Evolutionary conservation across 768 basidiomycete species (phyloP).

Genomic region (Kockovaella imperatae): DNA sequence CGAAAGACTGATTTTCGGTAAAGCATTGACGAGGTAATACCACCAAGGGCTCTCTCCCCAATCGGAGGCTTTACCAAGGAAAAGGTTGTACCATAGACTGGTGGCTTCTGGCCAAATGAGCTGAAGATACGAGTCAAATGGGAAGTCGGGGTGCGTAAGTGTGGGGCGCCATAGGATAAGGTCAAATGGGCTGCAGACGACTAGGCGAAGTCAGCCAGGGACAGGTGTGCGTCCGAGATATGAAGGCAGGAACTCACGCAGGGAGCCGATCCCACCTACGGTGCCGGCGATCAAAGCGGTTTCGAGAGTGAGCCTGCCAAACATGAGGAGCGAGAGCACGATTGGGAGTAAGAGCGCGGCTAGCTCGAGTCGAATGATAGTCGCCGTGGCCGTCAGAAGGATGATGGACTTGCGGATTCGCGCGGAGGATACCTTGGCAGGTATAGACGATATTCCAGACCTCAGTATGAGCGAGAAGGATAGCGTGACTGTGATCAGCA

Average conservation of each 20-base stretch:
- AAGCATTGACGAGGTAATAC: slow-evolving; percentile 23
- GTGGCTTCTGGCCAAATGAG: slow-evolving; percentile 81
- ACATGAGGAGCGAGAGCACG: slow-evolving; percentile 48
- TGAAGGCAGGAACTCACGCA: slow-evolving; percentile 17
- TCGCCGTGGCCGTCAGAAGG: slow-evolving; percentile 59
- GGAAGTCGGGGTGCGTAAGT: slow-evolving; percentile 23
- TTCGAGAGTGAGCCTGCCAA: slow-evolving; percentile 38
- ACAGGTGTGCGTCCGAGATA: background rate
- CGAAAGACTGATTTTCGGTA: slow-evolving; percentile 66
- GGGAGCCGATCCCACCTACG: slow-evolving; percentile 27
- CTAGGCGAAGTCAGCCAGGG: slow-evolving; percentile 45
- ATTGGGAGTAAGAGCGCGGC: slow-evolving; percentile 54
- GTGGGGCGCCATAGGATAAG: slow-evolving; percentile 67
- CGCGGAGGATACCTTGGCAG: slow-evolving; percentile 44
- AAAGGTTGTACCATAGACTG: slow-evolving; percentile 73
- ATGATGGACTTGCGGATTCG: slow-evolving; percentile 51
- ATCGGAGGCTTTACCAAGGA: slow-evolving; percentile 72
- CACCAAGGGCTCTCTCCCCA: slow-evolving; percentile 65
- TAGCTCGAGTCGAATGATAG: slow-evolving; percentile 75
- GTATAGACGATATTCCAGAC: slow-evolving; percentile 3
- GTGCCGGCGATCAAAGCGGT: slow-evolving; percentile 19
- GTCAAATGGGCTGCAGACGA: slow-evolving; percentile 60
- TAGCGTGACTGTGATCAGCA: slow-evolving; percentile 9
- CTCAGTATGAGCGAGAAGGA: slow-evolving; percentile 18
- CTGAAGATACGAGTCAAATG: slow-evolving; percentile 40